Percentiles rank a stretch among this genome's conserved stretches.
These are phyloP conservation scores for Gracilaria caudata DNA, from an alignment of 23 red algal genomes.

Conservation along the genomic window DNA sequence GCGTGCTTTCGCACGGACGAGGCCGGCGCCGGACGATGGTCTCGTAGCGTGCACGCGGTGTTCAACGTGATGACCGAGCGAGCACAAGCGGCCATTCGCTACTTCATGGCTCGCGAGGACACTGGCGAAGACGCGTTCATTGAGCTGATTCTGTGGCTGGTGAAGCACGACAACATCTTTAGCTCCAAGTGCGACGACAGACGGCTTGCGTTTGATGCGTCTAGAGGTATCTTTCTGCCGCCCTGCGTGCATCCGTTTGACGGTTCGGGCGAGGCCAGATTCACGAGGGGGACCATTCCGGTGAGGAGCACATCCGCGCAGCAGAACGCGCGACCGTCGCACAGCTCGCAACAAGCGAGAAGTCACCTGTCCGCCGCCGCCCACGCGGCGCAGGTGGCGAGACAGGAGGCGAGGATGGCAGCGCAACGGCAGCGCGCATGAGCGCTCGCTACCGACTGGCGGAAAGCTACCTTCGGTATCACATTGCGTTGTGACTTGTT, in stretches of 20 bases:
- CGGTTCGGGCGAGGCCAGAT: slow-evolving; percentile 21
- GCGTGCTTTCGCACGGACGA: slow-evolving; percentile 47
- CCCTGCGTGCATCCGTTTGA: slow-evolving; percentile 66
- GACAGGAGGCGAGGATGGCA: not conserved
- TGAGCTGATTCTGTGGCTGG: slow-evolving; percentile 47
- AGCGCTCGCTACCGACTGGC: too few relatives aligned
- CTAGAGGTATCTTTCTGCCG: slow-evolving; percentile 63
- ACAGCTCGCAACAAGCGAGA: not conserved
- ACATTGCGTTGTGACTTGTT: too few relatives aligned
- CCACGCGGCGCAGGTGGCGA: not conserved
- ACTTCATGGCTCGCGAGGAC: slow-evolving; percentile 41
- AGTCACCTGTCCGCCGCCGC: not conserved
- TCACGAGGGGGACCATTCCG: slow-evolving; percentile 61
- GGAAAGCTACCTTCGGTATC: too few relatives aligned
- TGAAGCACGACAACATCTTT: slow-evolving; percentile 52
- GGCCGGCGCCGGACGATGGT: slow-evolving; percentile 29
- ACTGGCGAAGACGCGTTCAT: slow-evolving; percentile 57
- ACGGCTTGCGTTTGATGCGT: slow-evolving; percentile 67
- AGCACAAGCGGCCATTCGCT: slow-evolving; percentile 60
- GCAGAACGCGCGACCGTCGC: not conserved
- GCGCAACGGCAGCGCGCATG: slow-evolving; percentile 4
- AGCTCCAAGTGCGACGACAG: slow-evolving; percentile 36
- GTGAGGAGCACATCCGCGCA: slow-evolving; percentile 23
- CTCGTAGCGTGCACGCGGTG: slow-evolving; percentile 41
- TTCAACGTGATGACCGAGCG: slow-evolving; percentile 73